Conservation (phyloP, 768 basidiomycete species). For the Boletus rufocinnamomeus region DNA sequence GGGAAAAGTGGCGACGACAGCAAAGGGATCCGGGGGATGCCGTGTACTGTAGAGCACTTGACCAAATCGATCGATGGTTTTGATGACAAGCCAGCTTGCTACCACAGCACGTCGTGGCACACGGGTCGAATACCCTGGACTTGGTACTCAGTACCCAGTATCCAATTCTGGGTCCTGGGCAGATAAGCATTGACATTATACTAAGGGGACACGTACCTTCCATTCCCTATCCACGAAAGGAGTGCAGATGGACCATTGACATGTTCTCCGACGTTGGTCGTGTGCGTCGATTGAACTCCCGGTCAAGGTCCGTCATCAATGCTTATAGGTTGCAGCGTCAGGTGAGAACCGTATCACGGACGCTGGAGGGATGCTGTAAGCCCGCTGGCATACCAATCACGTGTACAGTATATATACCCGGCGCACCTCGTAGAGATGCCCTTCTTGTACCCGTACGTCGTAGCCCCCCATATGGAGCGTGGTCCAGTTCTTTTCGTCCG, state of each 20-base stretch:
- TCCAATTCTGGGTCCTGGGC: constrained; percentile 8
- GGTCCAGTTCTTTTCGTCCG: too few species aligned
- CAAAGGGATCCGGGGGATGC: neutral
- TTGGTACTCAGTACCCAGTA: neutral
- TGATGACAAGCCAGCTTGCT: neutral
- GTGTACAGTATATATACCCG: too few species aligned
- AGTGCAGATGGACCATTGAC: neutral
- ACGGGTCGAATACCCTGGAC: neutral
- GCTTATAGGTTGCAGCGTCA: neutral
- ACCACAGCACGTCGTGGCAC: neutral
- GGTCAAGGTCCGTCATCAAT: neutral
- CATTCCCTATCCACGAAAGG: neutral
- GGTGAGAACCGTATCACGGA: neutral
- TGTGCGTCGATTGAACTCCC: neutral
- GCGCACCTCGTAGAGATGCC: too few species aligned
- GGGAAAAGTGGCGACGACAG: neutral
- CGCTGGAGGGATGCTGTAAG: neutral
- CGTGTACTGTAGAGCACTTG: neutral
- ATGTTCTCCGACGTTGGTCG: neutral
- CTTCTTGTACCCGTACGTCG: too few species aligned
- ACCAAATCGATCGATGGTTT: neutral
- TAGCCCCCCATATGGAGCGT: too few species aligned
- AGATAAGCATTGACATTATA: neutral
- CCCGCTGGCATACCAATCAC: too few species aligned
- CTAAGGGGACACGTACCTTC: neutral